These are phyloP conservation scores for Leptographium flavum DNA, from an alignment of 2,329 filamentous ascomycete species.

Conservation along the genomic window DNA sequence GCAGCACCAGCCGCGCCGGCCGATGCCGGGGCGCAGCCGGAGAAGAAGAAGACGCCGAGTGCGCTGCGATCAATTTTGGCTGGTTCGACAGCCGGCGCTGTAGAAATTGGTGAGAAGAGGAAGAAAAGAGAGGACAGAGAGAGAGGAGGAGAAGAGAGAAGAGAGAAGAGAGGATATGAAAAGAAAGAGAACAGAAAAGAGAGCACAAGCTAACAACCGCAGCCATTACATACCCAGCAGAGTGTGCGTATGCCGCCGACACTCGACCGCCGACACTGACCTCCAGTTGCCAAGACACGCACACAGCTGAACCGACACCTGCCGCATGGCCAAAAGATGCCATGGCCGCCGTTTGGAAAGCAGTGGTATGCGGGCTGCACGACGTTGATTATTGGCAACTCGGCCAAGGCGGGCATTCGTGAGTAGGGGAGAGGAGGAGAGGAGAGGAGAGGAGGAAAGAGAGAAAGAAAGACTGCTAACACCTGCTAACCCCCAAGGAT, in stretches of 20 bases:
- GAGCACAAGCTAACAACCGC: constrained; percentile 12
- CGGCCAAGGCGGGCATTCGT: constrained; percentile 90
- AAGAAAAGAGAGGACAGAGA: no score
- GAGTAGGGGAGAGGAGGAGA: not conserved
- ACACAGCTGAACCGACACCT: constrained; percentile 83
- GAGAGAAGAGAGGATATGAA: not conserved
- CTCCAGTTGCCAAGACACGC: constrained; percentile 76
- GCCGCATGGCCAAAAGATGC: constrained; percentile 69
- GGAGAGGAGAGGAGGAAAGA: not conserved
- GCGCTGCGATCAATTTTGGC: constrained; percentile 80
- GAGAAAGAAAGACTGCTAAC: not conserved
- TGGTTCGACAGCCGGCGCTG: constrained; percentile 81
- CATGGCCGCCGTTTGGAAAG: constrained; percentile 82
- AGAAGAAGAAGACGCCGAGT: constrained; percentile 46
- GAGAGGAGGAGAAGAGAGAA: not conserved
- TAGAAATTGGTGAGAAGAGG: constrained; percentile 62
- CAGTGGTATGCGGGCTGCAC: constrained; percentile 99
- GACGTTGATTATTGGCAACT: constrained; percentile 92
- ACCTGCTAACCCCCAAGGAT: constrained; percentile 36
- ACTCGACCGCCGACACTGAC: not conserved
- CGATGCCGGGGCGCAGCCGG: constrained; percentile 4
- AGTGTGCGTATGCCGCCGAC: constrained; percentile 46
- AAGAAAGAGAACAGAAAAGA: not conserved
- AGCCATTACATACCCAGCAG: constrained; percentile 85
- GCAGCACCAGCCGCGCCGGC: constrained; percentile 1